Percentiles rank a stretch among this genome's conserved stretches.
These are phyloP conservation scores for Alisma plantagoaquatica DNA, from an alignment of 106 monocot species.

Conservation along the genomic window DNA sequence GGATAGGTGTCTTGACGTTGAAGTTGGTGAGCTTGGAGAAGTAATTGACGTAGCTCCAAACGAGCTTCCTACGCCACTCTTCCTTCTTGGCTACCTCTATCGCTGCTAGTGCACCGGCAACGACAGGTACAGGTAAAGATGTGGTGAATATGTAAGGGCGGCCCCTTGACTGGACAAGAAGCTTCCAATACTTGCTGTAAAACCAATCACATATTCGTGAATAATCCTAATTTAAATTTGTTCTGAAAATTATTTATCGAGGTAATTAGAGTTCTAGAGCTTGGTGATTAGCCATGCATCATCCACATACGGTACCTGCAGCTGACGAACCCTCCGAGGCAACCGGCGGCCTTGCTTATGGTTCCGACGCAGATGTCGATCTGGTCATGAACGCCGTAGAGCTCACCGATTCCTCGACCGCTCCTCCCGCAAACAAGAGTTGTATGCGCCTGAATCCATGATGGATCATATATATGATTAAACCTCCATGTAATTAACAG, in stretches of 20 bases:
- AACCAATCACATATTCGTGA: too few species aligned
- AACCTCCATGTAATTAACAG: too few species aligned
- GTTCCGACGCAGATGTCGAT: background rate
- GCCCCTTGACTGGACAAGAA: background rate
- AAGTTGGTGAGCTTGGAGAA: too few species aligned
- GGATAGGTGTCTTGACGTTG: background rate
- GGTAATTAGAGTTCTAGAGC: too few species aligned
- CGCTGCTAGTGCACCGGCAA: background rate
- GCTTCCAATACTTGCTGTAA: background rate
- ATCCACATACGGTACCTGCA: too few species aligned
- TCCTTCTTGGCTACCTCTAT: background rate
- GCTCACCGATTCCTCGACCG: background rate
- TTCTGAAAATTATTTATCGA: too few species aligned
- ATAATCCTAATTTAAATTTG: too few species aligned
- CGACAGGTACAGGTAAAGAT: background rate
- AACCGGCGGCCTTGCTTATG: background rate
- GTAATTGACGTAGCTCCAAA: background rate
- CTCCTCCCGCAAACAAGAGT: too few species aligned
- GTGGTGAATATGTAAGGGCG: background rate
- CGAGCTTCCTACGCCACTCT: background rate
- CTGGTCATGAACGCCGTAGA: background rate
- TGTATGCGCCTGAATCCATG: slow-evolving; percentile 3
- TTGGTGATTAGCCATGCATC: too few species aligned
- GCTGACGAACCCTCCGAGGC: slow-evolving; percentile 1
- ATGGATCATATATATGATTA: too few species aligned